These are phyloP conservation scores for Eucalyptus sp. DNA, from an alignment of 345 rosid genomes.

Conservation along the genomic window DNA sequence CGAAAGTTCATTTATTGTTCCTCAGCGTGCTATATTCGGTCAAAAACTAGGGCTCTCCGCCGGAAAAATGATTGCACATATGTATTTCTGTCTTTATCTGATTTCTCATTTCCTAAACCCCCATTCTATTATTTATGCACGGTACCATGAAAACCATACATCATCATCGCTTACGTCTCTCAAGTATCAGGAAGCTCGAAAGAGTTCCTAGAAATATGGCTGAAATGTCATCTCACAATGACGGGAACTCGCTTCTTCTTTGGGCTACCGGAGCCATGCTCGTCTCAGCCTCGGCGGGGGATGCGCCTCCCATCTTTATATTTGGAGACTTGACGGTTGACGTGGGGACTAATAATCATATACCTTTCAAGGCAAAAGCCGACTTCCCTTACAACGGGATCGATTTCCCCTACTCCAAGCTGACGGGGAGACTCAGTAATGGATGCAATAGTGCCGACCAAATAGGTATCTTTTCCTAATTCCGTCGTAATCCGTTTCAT, in stretches of 20 bases:
- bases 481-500: not conserved
- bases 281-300: not conserved
- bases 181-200: not conserved
- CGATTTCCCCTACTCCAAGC: not conserved
- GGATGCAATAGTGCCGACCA: slow-evolving; percentile 8
- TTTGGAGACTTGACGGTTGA: slow-evolving; percentile 1
- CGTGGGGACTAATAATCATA: not conserved
- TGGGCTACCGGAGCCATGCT: not conserved
- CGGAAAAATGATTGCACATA: not conserved
- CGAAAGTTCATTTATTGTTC: not conserved
- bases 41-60: not conserved
- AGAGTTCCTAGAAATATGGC: not conserved
- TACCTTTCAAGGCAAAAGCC: not conserved
- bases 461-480: not conserved
- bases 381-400: slow-evolving; percentile 7
- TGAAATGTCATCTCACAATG: not conserved
- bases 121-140: not conserved
- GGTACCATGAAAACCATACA: not conserved
- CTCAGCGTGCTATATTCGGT: not conserved
- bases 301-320: not conserved
- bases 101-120: not conserved
- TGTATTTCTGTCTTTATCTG: not conserved
- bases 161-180: not conserved
- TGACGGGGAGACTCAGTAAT: slow-evolving; percentile 11
- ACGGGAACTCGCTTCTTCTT: not conserved